These are phyloP conservation scores for Tulasnella sp. DNA, from an alignment of 768 basidiomycete species.

Conservation along the genomic window DNA sequence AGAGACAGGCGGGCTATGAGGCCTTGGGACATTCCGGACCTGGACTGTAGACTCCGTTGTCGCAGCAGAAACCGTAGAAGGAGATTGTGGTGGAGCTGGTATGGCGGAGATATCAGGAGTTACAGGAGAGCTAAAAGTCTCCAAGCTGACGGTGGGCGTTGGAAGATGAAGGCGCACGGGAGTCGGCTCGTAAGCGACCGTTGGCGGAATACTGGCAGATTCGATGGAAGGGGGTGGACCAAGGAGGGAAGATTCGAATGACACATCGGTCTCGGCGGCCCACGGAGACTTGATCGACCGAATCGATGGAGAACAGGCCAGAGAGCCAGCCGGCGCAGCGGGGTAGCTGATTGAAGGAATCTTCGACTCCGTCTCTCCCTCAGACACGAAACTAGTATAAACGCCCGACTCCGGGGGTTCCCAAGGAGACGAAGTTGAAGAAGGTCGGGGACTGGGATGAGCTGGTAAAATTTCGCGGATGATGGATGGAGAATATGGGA, in stretches of 20 bases:
- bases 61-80: not conserved
- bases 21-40: not conserved
- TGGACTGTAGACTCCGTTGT: not conserved
- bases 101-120: not conserved
- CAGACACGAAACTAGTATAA: not conserved
- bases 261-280: constrained; percentile 59
- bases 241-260: constrained; percentile 75
- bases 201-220: constrained; percentile 43
- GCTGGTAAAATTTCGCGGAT: not conserved
- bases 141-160: not conserved
- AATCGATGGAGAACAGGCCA: constrained; percentile 18
- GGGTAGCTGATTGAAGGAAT: constrained; percentile 1
- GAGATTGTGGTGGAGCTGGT: not conserved
- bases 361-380: not conserved
- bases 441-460: not conserved
- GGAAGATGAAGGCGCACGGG: not conserved
- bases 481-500: not conserved
- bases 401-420: constrained; percentile 8
- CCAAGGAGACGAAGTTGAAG: not conserved
- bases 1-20: constrained; percentile 5
- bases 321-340: constrained; percentile 10
- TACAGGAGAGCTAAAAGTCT: not conserved
- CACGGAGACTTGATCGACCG: constrained; percentile 38
- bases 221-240: constrained; percentile 57
- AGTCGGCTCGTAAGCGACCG: constrained; percentile 43